Evolutionary conservation across 2,329 filamentous ascomycete species (phyloP), one percentile per base, ranked within the genome.

Genomic region (Alternaria arbusti): DNA sequence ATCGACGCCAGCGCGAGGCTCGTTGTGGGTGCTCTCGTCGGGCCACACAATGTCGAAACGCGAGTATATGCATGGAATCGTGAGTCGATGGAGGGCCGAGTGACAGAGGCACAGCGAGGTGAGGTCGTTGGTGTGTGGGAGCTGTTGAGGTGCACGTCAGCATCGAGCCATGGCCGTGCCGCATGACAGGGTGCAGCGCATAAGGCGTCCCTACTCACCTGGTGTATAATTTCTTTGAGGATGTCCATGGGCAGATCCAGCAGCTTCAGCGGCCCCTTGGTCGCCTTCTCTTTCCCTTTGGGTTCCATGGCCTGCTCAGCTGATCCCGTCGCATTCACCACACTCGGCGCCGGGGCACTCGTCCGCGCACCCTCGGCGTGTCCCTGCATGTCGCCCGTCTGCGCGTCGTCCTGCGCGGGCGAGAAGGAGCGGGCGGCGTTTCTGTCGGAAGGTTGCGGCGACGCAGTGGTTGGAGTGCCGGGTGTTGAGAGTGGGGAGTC

Each of bases 11-110:
- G 89, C 89, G 46, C 89, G 86, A 57, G 90, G 89, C 70, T 91
- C 88, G 2, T 86, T 83, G 9, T 88, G 85, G 8, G 86, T 84
- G 66, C 87, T 86, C 30, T 87, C 88, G 73, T 95, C 92, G 0
- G 92, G 92, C 93, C 93, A 96, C 45, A 95, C 91, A 67, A 96
- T 96, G 75, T 96, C 92, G 79, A 96, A 96, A 64, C 91, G 88
- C 17, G 91, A 91, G 81, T 96, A 96, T 68, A 96, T 93, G 71
- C 90, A 88, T 17, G 92, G 92, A 23, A 93, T 89, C 0, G 91
- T 88, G 58, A 96, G 86, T 46, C 86, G 85, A 80, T 96, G 91
- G 12, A 96, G 86, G 26, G 90, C 89, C 13, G 92, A 93, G 80
- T 93, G 92, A 46, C 91, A 91, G 63, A 93, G 84, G 13, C 92